Base-by-base conservation (phyloP, 495 filamentous ascomycete genomes). In the Xylaria cubensis region DNA sequence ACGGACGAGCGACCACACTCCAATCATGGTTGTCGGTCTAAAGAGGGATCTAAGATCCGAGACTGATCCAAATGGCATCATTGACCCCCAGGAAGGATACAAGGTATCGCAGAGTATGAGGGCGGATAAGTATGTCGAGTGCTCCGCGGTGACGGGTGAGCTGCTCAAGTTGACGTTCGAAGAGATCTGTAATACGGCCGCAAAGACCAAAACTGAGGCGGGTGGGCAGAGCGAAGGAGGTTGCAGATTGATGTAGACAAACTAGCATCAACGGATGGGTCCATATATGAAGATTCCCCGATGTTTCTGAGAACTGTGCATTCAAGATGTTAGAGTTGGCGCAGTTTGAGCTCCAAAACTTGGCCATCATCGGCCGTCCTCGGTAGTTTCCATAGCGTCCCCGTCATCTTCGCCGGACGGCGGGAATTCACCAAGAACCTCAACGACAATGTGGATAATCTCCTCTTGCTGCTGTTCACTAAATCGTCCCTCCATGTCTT, bases 111-210 rank as follows among this genome's bases (percentile, higher is more conserved):
- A 95, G 76, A 92, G 92, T 77, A 88, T 97, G 82, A 85, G 93
- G 61, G 93, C 90, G 79, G 94, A 97, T 86, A 88, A 89, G 53
- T 97, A 97, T 82, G 92, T 93, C 62, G 94, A 97, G 77, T 97
- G 94, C 80, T 96, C 93, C 19, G 94, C 94, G 42, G 80, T 92
- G 32, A 97, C 93, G n/a, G 94, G 94, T 4, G 93, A 97, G 81
- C 81, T 94, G 67, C 81, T 94, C 68, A 79, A 83, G 70, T 87
- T 92, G 79, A 90, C 88, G 0, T 92, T 92, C 75, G 92, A 94
- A 76, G 92, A 95, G 80, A 85, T 95, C n/a, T 92, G 90, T 65
- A 85, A 81, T 70, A 88, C 91, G n/a, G 92, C 92, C 4, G 86
- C 86, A 15, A 87, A 89, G 82, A 90, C 88, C 19, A 89, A 82